Conservation (phyloP, 2,329 filamentous ascomycete species). For the Colletotrichum coccodes region DNA sequence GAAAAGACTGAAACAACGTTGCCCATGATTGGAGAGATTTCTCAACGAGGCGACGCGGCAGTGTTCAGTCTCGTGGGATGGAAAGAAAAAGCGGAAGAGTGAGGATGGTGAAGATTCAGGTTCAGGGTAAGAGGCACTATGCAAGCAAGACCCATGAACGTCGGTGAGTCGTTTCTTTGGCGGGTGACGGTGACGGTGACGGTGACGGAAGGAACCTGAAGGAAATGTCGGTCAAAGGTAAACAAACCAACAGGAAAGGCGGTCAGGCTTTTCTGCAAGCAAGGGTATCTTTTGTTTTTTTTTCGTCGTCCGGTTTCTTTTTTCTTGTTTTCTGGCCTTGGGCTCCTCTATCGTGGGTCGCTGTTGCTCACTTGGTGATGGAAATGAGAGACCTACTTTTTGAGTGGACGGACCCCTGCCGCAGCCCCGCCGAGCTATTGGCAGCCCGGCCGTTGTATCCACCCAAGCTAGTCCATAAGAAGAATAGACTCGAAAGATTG, state of each 20-base stretch:
- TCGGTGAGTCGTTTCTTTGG: conserved; percentile 7
- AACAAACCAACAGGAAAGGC: conserved; percentile 24
- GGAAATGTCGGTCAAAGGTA: neutral
- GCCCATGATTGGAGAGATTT: conserved; percentile 42
- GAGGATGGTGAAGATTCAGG: conserved; percentile 4
- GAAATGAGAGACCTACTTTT: conserved; percentile 22
- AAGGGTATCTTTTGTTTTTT: conserved; percentile 7
- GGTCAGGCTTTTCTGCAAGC: conserved; percentile 19
- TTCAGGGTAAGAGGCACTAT: neutral
- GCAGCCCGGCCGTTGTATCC: neutral
- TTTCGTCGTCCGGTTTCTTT: neutral
- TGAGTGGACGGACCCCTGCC: conserved; percentile 25
- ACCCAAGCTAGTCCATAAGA: neutral
- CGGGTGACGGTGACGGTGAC: neutral
- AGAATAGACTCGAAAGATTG: neutral
- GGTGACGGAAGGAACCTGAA: neutral
- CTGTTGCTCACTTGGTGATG: conserved; percentile 32
- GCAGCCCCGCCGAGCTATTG: conserved; percentile 1
- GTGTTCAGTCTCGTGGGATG: conserved; percentile 5
- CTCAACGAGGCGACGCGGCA: neutral
- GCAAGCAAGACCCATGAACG: conserved; percentile 32
- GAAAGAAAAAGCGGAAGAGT: neutral
- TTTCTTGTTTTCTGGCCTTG: neutral
- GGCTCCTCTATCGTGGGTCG: conserved; percentile 20
- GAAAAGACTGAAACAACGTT: conserved; percentile 52